These are phyloP conservation scores for Fimicolochytrium jonesii DNA, from an alignment of 192 early-diverging fungal species.

Conservation along the genomic window DNA sequence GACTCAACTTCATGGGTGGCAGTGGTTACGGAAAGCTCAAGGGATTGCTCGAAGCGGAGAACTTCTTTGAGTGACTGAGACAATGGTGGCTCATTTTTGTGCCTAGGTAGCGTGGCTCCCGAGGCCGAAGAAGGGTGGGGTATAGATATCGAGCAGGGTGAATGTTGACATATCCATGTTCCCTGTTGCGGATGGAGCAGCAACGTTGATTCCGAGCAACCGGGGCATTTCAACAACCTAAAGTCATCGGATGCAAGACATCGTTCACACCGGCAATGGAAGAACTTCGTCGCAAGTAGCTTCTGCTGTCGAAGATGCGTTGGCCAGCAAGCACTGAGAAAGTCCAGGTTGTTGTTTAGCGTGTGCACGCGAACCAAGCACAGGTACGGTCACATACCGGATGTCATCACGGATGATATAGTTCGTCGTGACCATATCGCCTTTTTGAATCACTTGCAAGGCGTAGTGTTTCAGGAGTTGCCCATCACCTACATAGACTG, in stretches of 20 bases:
- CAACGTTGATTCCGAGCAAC: not conserved
- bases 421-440: constrained; percentile 22
- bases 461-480: constrained; percentile 15
- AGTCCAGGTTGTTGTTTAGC: not conserved
- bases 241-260: constrained; percentile 5
- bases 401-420: constrained; percentile 20
- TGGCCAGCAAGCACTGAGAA: constrained; percentile 14
- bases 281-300: constrained; percentile 18
- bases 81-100: too few species aligned
- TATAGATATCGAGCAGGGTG: not conserved
- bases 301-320: constrained; percentile 8
- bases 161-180: not conserved
- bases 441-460: constrained; percentile 4
- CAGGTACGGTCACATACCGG: not conserved
- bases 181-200: not conserved
- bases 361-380: not conserved
- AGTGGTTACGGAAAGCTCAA: constrained; percentile 4
- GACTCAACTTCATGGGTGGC: too few species aligned
- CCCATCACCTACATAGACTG: constrained; percentile 12
- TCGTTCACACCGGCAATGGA: constrained; percentile 15
- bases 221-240: constrained; percentile 1
- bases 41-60: not conserved
- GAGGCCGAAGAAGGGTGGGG: not conserved
- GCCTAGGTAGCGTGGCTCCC: too few species aligned
- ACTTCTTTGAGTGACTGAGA: too few species aligned